Evolutionary conservation across 257 asterid species (phyloP), one percentile per base, ranked within the genome.

Genomic region (Solanum stenotomum): DNA sequence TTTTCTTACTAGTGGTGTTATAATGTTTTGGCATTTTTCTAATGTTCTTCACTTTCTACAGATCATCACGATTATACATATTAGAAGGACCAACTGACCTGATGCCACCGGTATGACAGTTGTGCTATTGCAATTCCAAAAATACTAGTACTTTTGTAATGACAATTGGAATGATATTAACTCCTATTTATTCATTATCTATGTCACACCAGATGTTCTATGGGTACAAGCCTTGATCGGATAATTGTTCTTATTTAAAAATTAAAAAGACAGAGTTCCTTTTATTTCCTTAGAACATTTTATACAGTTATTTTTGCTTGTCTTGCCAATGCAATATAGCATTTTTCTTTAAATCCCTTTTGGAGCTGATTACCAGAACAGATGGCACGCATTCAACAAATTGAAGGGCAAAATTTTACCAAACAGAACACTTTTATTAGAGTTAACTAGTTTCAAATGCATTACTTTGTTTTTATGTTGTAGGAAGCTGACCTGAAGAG

Each of bases 81-180:
- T 95, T 97, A 72, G 98, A 96, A 94, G 99, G 99, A 31, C 99
- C 99, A 79, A 44, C 93, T 59, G 99, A 94, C 70, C 91, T 97
- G 95, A 97, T 97, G 99, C 98, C 94, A 16, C 95, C 92, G 78
- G 99, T 97, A 93, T 93, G 96, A 84, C 85, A 74, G 76, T 89
- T 71, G 15, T 79, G 70, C 82, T 83, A 67, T 59, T 11, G 38
- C 44, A 34, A 23, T 46, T 88, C 33, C 18, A 25, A 1, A 70
- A 31, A 70, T 70, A 70, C 38, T 29, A 70, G 14, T 27, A 14
- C 10, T 29, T 70, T 15, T 14, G 37, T 70, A 70, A 29, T 70
- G 76, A 14, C 38, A 70, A 70, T 29, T 3, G 76, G 35, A 70
- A 70, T 70, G 76, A 68, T 68, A 27, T 68, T 68, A 6, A 70